Base-by-base conservation (phyloP, 305 asterid species). In the Rubia balearica region DNA sequence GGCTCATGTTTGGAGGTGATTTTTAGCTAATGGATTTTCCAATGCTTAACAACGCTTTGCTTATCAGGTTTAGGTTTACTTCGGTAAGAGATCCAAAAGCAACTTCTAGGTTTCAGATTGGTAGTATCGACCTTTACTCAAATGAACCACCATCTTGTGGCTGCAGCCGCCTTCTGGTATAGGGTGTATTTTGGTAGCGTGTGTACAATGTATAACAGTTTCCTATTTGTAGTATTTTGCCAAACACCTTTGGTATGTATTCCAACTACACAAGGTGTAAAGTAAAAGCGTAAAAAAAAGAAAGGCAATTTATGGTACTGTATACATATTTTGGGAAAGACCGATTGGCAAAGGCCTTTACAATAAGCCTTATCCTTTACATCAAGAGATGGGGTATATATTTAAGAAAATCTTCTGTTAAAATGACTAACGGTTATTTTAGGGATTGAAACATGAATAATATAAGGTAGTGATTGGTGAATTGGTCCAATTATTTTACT, bases 61-160 rank as follows among this genome's bases (percentile, higher is more conserved):
- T 61, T 65, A 57, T 55, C 48, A 92, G 98, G 87, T 77, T 92
- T 64, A 82, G 92, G 80, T 86, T 92, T 81, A 75, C 76, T 12
- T 84, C 85, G 11, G 96, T 90, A 71, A 82, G 90, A 72, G 96
- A 85, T 82, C 80, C 48, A 30, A 85, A 84, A 75, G 84, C 89
- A 71, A 90, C 76, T 68, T 80, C 97, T 21, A 85, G 91, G 80
- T 88, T 92, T 81, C 98, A 92, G 83, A 79, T 92, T 42, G 98
- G 98, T 68, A 92, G 96, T 84, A 90, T 92, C 70, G 98, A 90
- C 74, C 85, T 92, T 72, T 92, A 85, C 67, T 80, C 88, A 69
- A 30, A 78, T 61, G 62, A 74, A 76, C 53, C 75, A 51, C 9
- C n/a, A 8, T 17, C 57, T 49, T 56, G 48, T 36, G 57, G 66